A percentile compares a stretch with the other conserved stretches of the same genome.
These are phyloP conservation scores for Penicillium griseofulvum DNA, from an alignment of 2,329 filamentous ascomycete species.

Conservation along the genomic window DNA sequence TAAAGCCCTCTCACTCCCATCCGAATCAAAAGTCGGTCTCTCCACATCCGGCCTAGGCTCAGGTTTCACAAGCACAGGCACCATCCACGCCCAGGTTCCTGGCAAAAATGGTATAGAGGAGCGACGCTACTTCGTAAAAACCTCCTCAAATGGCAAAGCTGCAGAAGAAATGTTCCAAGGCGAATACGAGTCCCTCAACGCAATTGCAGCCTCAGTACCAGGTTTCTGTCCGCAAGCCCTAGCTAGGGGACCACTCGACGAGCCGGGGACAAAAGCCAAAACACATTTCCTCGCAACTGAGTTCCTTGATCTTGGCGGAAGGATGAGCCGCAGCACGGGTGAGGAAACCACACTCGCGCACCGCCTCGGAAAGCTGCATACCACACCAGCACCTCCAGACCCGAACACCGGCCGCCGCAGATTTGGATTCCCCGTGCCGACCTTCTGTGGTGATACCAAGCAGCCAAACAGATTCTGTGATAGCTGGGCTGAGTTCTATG, in stretches of 20 bases:
- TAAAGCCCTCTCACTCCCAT: conserved; percentile 37
- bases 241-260: conserved; percentile 63
- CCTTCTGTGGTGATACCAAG: conserved; percentile 79
- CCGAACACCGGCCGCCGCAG: conserved; percentile 39
- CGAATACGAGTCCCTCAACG: conserved; percentile 80
- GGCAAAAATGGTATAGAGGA: conserved; percentile 25
- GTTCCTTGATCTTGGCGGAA: conserved; percentile 65
- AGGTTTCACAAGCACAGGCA: conserved; percentile 46
- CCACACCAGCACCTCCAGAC: conserved; percentile 62
- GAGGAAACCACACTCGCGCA: conserved; percentile 55
- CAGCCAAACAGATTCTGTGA: conserved; percentile 73
- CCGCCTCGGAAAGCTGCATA: conserved; percentile 77
- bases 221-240: conserved; percentile 72
- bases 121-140: conserved; percentile 43
- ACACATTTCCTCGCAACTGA: conserved; percentile 66
- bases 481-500: conserved; percentile 85
- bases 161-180: conserved; percentile 53
- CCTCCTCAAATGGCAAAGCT: conserved; percentile 30
- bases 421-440: conserved; percentile 83
- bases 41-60: conserved; percentile 40
- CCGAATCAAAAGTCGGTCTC: conserved; percentile 34
- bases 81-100: conserved; percentile 36
- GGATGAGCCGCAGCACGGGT: conserved; percentile 50
- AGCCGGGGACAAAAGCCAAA: conserved; percentile 38
- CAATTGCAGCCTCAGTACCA: conserved; percentile 70